Evolutionary conservation across 768 basidiomycete species (phyloP), one percentile per base, ranked within the genome.

Genomic region (Phylloporus sp.): DNA sequence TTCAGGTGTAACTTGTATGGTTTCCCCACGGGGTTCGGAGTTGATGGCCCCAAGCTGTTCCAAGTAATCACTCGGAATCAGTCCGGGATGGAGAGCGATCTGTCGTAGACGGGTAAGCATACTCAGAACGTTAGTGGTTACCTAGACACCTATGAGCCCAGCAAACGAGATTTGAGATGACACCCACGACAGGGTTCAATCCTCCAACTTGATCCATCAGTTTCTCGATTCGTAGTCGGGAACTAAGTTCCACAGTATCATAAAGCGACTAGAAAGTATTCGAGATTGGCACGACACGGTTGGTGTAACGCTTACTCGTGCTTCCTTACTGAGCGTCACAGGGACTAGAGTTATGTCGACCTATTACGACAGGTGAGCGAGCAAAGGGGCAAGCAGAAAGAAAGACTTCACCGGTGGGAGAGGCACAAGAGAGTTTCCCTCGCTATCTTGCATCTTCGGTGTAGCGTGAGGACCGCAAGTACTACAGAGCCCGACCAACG

Each of bases 81-180:
- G 72, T 2, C 79, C 80, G 0, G 90, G 86, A 58, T 93, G 88
- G 21, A 91, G 76, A 15, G 77, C 84, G 17, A 92, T 69, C 65
- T 94, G 91, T 24, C 90, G 80, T 63, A 94, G 71, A 15, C 91
- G 84, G 8, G 89, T 91, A n/a, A 92, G 76, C 76, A 92, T 81
- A 50, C 84, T 83, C 29, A 90, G 65, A 13, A 89, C 80, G 55
- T 84, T 83, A 2, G 79, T 79, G 47, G 82, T 79, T 1, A 80
- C 73, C 85, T 88, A 50, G 17, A 47, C 21, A 42, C 35, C 46
- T 35, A 36, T 49, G 31, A 50, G 48, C 49, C 9, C 39, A 26
- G 37, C 27, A 29, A 32, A 38, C 6, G 11, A 48, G 6, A 41
- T 24, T n/a, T 40, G 31, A 21, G 10, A 5, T 28, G 38, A 15